Conservation (phyloP, 73 alveolate genomes). For the Stentor coeruleus region DNA sequence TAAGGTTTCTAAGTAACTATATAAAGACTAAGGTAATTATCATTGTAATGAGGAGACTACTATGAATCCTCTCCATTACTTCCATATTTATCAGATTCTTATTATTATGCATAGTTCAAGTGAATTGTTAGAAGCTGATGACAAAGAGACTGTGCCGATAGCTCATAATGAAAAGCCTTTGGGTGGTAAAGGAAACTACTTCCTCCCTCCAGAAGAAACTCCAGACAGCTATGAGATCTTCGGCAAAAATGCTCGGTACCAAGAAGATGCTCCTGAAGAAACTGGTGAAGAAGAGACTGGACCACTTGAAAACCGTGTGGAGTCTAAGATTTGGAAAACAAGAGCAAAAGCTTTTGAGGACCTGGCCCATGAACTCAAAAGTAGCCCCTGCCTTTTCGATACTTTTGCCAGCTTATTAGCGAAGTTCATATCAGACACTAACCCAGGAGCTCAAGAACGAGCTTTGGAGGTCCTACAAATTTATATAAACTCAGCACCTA, state of each 20-base stretch:
- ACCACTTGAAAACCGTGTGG: constrained; percentile 52
- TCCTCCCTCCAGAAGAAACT: background rate
- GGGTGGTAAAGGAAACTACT: background rate
- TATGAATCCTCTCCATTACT: too few species aligned
- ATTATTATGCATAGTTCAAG: too few species aligned
- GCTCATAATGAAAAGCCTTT: background rate
- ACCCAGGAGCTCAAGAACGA: constrained; percentile 74
- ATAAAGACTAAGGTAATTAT: too few species aligned
- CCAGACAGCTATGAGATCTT: background rate
- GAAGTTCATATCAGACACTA: constrained; percentile 49
- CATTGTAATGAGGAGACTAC: too few species aligned
- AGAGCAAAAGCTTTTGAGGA: constrained; percentile 69
- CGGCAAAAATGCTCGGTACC: background rate
- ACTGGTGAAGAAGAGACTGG: constrained; percentile 34
- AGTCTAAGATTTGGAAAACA: constrained; percentile 42
- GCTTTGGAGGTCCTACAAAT: constrained; percentile 51
- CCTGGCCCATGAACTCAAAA: constrained; percentile 43
- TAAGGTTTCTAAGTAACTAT: too few species aligned
- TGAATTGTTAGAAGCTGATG: too few species aligned
- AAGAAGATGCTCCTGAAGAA: constrained; percentile 26
- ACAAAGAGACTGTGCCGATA: too few species aligned
- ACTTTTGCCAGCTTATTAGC: constrained; percentile 41
- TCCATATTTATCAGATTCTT: too few species aligned
- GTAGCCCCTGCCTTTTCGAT: constrained; percentile 36
- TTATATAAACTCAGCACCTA: constrained; percentile 40